Percentiles rank a stretch among this genome's conserved stretches.
Evolutionary conservation across 768 basidiomycete species (phyloP).

Genomic region (Suillus ampliporus): DNA sequence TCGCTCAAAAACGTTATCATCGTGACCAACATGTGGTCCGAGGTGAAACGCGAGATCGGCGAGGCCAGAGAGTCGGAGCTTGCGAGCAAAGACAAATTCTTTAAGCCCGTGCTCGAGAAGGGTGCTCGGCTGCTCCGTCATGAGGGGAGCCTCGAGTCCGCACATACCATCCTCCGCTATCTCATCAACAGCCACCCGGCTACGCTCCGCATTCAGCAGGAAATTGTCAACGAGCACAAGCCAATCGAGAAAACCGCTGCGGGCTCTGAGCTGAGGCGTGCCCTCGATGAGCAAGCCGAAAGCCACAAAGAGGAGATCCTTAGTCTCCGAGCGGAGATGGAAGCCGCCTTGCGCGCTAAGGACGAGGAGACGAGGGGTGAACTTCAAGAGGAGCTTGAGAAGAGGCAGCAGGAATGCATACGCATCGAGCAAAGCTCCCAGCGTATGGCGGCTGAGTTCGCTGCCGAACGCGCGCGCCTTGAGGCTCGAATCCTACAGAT

Average conservation of each 20-base stretch:
- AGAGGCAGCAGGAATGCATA: constrained; percentile 49
- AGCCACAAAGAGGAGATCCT: constrained; percentile 55
- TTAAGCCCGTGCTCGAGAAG: constrained; percentile 56
- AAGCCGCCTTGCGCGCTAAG: constrained; percentile 47
- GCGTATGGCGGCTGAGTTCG: constrained; percentile 46
- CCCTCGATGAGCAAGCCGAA: constrained; percentile 51
- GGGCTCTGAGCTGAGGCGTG: constrained; percentile 56
- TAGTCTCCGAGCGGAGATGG: constrained; percentile 52
- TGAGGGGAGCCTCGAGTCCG: constrained; percentile 45
- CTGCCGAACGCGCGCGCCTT: constrained; percentile 42
- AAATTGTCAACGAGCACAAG: constrained; percentile 56
- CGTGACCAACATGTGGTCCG: constrained; percentile 60
- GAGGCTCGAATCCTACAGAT: constrained; percentile 33
- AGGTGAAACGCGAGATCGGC: constrained; percentile 45
- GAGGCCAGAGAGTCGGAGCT: constrained; percentile 54
- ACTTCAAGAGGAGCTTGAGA: constrained; percentile 49
- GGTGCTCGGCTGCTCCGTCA: constrained; percentile 53
- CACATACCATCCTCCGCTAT: constrained; percentile 47
- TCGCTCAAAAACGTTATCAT: constrained; percentile 56
- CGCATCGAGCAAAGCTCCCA: constrained; percentile 46
- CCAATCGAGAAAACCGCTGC: constrained; percentile 58
- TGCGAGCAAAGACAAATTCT: constrained; percentile 47
- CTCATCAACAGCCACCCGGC: constrained; percentile 47
- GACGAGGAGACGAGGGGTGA: constrained; percentile 54
- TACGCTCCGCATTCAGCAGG: constrained; percentile 57